These are phyloP conservation scores for Talinum fruticosum DNA, from an alignment of 148 eudicot species.

Conservation along the genomic window DNA sequence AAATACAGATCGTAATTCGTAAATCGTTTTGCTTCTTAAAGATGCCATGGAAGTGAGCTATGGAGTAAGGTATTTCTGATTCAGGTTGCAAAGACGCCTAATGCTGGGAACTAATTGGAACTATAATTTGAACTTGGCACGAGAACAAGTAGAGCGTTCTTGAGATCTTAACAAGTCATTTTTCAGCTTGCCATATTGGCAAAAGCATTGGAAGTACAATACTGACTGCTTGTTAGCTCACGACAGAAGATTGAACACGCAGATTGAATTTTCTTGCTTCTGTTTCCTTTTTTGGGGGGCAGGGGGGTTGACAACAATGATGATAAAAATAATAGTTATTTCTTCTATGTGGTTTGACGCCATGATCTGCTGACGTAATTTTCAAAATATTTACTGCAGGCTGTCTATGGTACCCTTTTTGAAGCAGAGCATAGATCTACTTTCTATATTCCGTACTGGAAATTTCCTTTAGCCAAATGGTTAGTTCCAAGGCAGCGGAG, in stretches of 20 bases:
- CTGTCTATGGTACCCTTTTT: slow-evolving; percentile 95
- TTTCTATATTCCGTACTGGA: slow-evolving; percentile 97
- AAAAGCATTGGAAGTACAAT: background rate
- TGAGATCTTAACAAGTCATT: background rate
- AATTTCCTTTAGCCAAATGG: slow-evolving; percentile 88
- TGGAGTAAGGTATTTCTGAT: too few relatives aligned
- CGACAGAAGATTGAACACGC: background rate
- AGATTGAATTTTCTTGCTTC: background rate
- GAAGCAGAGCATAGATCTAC: slow-evolving; percentile 99
- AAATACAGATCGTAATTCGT: too few relatives aligned
- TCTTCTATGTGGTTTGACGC: slow-evolving; percentile 3
- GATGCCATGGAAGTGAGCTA: too few relatives aligned
- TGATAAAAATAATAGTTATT: background rate
- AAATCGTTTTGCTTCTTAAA: too few relatives aligned
- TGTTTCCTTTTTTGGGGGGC: background rate
- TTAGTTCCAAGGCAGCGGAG: slow-evolving; percentile 90
- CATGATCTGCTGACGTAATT: slow-evolving; percentile 1
- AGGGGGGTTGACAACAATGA: background rate
- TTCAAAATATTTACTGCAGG: slow-evolving; percentile 40
- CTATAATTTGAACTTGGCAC: too few relatives aligned
- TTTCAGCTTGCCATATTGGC: background rate
- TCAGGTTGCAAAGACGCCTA: too few relatives aligned
- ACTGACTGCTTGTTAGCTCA: background rate
- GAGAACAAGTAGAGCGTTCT: too few relatives aligned
- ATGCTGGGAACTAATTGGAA: too few relatives aligned